These are phyloP conservation scores for Hippophae tibetana DNA, from an alignment of 306 rosid genomes.

Conservation along the genomic window DNA sequence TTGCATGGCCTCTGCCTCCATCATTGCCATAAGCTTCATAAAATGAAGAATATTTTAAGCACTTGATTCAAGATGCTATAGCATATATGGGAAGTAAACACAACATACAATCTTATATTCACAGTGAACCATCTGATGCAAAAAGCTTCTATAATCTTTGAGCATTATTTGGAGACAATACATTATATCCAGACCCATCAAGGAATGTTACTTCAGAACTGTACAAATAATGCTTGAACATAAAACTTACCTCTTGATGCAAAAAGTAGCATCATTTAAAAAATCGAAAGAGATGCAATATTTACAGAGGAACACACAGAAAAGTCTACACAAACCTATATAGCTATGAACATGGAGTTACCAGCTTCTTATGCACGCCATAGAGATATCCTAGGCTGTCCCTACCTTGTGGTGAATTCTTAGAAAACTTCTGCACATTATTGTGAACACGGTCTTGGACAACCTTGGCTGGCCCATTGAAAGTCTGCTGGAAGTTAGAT, in stretches of 20 bases:
- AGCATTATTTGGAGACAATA: constrained; percentile 54
- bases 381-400: constrained; percentile 74
- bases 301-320: constrained; percentile 17
- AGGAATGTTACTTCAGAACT: constrained; percentile 49
- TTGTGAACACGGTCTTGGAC: constrained; percentile 66
- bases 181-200: constrained; percentile 40
- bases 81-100: constrained; percentile 57
- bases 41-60: constrained; percentile 80
- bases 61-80: constrained; percentile 56
- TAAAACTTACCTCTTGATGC: constrained; percentile 98
- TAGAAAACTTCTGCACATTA: constrained; percentile 60
- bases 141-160: constrained; percentile 39
- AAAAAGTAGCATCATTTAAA: constrained; percentile 38
- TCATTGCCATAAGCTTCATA: constrained; percentile 89
- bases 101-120: constrained; percentile 59
- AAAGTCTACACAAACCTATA: constrained; percentile 35
- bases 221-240: constrained; percentile 64
- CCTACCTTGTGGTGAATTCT: constrained; percentile 99
- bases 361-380: constrained; percentile 65
- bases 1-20: constrained; percentile 81
- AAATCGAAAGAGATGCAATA: constrained; percentile 17
- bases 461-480: constrained; percentile 73
- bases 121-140: constrained; percentile 62
- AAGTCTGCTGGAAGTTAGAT: constrained; percentile 62
- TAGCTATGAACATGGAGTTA: constrained; percentile 57